Percentiles rank a stretch among this genome's conserved stretches.
These are phyloP conservation scores for Chlorociboria aeruginascens DNA, from an alignment of 495 filamentous ascomycete species.

Conservation along the genomic window DNA sequence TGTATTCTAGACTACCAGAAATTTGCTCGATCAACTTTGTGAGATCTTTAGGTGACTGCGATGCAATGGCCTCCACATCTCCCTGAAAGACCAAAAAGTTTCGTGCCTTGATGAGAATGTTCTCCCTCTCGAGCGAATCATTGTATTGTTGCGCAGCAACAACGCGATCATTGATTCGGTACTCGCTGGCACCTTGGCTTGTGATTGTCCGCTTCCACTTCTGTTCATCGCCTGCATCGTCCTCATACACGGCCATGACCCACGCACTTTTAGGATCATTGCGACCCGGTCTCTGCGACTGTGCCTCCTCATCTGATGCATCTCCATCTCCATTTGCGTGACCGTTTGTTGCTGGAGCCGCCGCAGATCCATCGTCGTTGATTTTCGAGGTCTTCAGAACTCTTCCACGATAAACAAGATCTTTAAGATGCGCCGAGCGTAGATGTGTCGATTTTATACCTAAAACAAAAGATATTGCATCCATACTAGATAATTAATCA, in stretches of 20 bases:
- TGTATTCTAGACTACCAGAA: conserved; percentile 89
- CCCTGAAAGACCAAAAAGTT: conserved; percentile 99
- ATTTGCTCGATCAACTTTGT: conserved; percentile 96
- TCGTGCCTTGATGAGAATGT: conserved; percentile 93
- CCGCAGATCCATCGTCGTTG: conserved; percentile 70
- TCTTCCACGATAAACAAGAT: conserved; percentile 91
- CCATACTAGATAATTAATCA: conserved; percentile 55
- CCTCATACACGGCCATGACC: conserved; percentile 99
- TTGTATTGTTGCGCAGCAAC: conserved; percentile 92
- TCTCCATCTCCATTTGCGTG: conserved; percentile 42
- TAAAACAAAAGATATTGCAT: conserved; percentile 97
- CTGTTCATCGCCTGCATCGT: conserved; percentile 91
- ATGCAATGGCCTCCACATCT: conserved; percentile 95
- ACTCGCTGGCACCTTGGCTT: conserved; percentile 78
- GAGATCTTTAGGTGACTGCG: conserved; percentile 86
- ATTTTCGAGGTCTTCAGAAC: conserved; percentile 86
- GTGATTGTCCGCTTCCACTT: conserved; percentile 94
- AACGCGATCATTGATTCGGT: conserved; percentile 84
- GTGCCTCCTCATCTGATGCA: conserved; percentile 40
- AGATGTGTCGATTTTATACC: conserved; percentile 97
- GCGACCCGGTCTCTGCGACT: conserved; percentile 37
- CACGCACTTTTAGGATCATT: conserved; percentile 85
- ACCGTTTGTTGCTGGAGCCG: conserved; percentile 41
- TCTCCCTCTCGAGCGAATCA: conserved; percentile 80
- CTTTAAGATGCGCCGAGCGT: conserved; percentile 85